Percentiles rank a stretch among this genome's conserved stretches.
Conservation (phyloP, 192 early-diverging fungal genomes). For the Coemansia sp. region DNA sequence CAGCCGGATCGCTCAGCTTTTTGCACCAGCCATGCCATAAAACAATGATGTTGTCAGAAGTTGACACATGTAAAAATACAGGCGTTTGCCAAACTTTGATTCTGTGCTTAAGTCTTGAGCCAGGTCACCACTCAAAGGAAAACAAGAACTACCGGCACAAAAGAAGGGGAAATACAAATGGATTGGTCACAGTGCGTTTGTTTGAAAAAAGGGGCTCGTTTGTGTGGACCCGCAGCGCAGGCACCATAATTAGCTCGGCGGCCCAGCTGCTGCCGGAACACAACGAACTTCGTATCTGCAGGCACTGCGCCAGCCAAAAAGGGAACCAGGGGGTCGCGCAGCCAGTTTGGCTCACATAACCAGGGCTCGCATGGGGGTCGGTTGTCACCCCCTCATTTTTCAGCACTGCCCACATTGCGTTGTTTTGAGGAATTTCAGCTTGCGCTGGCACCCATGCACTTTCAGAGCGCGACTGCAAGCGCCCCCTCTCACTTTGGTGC, state of each 20-base stretch:
- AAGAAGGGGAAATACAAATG: background rate
- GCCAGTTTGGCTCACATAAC: background rate
- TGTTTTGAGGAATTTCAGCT: background rate
- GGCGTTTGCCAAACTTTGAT: background rate
- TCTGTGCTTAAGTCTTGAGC: background rate
- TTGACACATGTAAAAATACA: background rate
- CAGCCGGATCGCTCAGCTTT: background rate
- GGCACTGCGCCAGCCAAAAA: conserved; percentile 3
- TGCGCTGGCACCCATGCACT: background rate
- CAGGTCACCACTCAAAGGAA: background rate
- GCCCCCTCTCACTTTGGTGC: background rate
- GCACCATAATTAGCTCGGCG: conserved; percentile 1
- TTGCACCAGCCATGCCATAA: background rate
- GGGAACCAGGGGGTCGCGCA: background rate
- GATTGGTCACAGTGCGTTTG: background rate
- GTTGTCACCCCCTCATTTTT: background rate
- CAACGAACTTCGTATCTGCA: background rate
- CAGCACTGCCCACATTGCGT: background rate
- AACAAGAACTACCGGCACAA: background rate
- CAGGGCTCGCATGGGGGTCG: background rate
- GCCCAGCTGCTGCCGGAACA: background rate
- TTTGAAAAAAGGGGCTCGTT: background rate
- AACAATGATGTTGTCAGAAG: background rate
- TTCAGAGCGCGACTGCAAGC: background rate
- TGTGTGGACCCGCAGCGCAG: conserved; percentile 4